Conservation (phyloP, 495 filamentous ascomycete species). For the Xylaria venustula region DNA sequence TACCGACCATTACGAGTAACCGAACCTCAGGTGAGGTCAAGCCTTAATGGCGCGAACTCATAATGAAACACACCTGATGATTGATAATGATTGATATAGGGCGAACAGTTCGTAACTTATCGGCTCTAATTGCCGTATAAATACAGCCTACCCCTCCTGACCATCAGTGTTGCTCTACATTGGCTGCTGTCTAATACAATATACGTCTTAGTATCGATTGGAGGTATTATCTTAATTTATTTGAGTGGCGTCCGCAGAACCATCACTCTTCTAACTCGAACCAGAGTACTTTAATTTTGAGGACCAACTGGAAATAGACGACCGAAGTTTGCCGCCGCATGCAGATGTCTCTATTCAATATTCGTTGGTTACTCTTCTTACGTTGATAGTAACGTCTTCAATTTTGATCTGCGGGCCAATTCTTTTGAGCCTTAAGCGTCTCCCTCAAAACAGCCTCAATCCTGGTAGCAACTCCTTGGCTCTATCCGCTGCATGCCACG, state of each 20-base stretch:
- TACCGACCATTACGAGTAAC: slow-evolving; percentile 49
- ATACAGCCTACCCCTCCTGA: slow-evolving; percentile 24
- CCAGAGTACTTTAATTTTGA: neutral
- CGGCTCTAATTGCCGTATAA: slow-evolving; percentile 27
- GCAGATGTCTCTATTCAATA: neutral
- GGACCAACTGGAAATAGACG: neutral
- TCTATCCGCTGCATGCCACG: neutral
- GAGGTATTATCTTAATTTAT: neutral
- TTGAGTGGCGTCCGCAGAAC: neutral
- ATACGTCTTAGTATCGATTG: neutral
- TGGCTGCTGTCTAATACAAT: slow-evolving; percentile 21
- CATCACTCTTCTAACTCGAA: neutral
- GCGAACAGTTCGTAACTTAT: slow-evolving; percentile 28
- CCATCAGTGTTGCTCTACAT: slow-evolving; percentile 17
- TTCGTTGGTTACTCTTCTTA: neutral
- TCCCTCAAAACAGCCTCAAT: neutral
- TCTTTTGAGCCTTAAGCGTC: neutral
- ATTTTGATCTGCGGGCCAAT: neutral
- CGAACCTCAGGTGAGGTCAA: slow-evolving; percentile 29
- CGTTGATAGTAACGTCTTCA: neutral
- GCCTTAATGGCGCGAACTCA: too few species aligned
- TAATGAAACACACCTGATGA: neutral
- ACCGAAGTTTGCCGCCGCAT: neutral
- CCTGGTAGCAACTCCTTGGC: neutral
- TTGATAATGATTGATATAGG: slow-evolving; percentile 6